Evolutionary conservation across 1,284 basidiomycete species (phyloP), one percentile per base, ranked within the genome.

Genomic region (Schizophyllum commune): DNA sequence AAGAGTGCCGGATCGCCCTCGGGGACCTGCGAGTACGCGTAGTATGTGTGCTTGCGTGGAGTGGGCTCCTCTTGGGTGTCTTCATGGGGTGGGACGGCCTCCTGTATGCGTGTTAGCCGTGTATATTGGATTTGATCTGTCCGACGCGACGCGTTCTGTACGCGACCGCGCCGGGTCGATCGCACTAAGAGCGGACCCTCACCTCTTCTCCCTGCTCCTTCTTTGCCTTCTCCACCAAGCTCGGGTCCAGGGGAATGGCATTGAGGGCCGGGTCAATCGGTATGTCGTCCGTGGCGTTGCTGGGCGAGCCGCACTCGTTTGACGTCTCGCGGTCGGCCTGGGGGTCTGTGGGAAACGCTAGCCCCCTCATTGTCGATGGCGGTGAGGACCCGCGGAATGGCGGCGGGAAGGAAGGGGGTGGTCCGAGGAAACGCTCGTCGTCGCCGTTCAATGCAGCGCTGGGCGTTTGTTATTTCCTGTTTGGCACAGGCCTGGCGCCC

Each of bases 1-100:
- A 84, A 87, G 58, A 88, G 86, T 70, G 91, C 91, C 47, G 89
- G 89, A 74, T 91, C 89, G 63, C 89, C 89, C 68, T 89, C 86
- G 17, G 89, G 89, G 20, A 83, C 87, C 71, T 87, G 83, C 47
- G 84, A 80, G 68, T 88, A 89, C 61, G 83, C 71, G 72, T 67
- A 68, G 62, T 47, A 47, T 11, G 17, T 17, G 8, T 47, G 39
- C 17, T 47, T 47, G 39, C 39, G 39, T 17, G 39, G 39, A 2
- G 39, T 47, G 39, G 68, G 72, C 58, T 64, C 71, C 61, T 68
- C 75, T 72, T 13, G 69, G 66, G 64, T 78, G 75, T 51, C 75
- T 69, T 62, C 69, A n/a, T 63, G 65, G 52, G 59, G 63, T 59
- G 68, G 65, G 32, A 64, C 17, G 39, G 39, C 13, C 39, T 47